These are phyloP conservation scores for Bacidia gigantensis DNA, from an alignment of 495 filamentous ascomycete genomes.

Conservation along the genomic window DNA sequence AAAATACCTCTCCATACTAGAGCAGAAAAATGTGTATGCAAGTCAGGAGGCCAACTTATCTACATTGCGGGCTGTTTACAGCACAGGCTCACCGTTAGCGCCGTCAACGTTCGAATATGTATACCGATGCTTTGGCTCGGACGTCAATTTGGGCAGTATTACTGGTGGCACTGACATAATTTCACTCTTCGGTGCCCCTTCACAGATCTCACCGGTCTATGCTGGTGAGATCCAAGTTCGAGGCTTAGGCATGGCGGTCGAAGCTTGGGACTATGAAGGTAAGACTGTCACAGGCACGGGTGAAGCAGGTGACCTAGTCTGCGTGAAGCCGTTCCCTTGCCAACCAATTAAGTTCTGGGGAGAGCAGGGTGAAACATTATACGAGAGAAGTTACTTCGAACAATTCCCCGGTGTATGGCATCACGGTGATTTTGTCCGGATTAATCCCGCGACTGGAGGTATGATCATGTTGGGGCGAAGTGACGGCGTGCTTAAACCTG, in stretches of 20 bases:
- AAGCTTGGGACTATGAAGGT: constrained; percentile 54
- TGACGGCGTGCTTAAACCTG: constrained; percentile 81
- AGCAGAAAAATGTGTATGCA: constrained; percentile 62
- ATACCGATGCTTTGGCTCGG: constrained; percentile 61
- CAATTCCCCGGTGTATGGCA: constrained; percentile 73
- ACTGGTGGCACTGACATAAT: constrained; percentile 90
- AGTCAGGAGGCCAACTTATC: constrained; percentile 39
- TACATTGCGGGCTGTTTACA: constrained; percentile 65
- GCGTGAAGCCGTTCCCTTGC: constrained; percentile 72
- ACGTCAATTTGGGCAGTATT: constrained; percentile 69
- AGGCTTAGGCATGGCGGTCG: constrained; percentile 82
- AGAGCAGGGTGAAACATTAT: constrained; percentile 51
- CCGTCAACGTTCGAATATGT: constrained; percentile 88
- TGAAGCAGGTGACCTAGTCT: constrained; percentile 82
- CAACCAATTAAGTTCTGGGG: constrained; percentile 87
- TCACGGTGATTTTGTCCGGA: constrained; percentile 82
- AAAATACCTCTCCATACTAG: constrained; percentile 82
- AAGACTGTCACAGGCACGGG: constrained; percentile 39
- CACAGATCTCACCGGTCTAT: constrained; percentile 73
- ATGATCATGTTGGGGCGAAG: constrained; percentile 78
- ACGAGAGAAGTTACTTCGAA: constrained; percentile 77
- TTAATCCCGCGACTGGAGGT: constrained; percentile 61
- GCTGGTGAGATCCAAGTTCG: constrained; percentile 81
- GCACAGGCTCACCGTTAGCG: constrained; percentile 79
- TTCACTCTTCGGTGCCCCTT: constrained; percentile 79